Conservation (phyloP, 2,329 filamentous ascomycete species). For the Cladosporium halotolerans region DNA sequence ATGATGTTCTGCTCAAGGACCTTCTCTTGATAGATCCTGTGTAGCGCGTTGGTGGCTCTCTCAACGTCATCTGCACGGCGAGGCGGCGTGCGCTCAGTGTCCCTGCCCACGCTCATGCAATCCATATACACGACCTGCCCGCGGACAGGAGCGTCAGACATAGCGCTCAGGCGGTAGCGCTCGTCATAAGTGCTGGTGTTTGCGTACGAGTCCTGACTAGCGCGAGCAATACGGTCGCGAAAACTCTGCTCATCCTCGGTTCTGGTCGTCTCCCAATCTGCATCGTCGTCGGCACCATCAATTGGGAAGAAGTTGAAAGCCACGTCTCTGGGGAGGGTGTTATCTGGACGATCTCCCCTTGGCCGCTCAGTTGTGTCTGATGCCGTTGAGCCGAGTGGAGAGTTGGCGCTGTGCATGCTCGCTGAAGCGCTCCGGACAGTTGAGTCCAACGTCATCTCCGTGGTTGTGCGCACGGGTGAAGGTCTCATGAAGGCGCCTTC, state of each 20-base stretch:
- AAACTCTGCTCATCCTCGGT: conserved; percentile 12
- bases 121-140: neutral
- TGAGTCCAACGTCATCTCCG: neutral
- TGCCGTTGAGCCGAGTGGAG: neutral
- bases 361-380: neutral
- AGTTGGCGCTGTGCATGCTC: neutral
- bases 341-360: neutral
- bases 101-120: too few species aligned
- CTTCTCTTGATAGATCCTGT: conserved; percentile 6
- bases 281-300: neutral
- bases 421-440: neutral
- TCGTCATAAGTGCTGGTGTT: conserved; percentile 20
- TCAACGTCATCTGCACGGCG: neutral
- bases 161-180: conserved; percentile 10
- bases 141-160: neutral
- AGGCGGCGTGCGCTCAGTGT: neutral
- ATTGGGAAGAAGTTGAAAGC: neutral
- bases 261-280: conserved; percentile 13
- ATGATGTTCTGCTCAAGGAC: neutral
- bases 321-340: neutral
- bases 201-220: conserved; percentile 19
- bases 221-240: neutral
- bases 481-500: neutral
- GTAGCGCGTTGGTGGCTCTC: neutral
- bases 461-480: neutral